Conservation (phyloP, 2,329 filamentous ascomycete species). For the Coniochaeta sp. region DNA sequence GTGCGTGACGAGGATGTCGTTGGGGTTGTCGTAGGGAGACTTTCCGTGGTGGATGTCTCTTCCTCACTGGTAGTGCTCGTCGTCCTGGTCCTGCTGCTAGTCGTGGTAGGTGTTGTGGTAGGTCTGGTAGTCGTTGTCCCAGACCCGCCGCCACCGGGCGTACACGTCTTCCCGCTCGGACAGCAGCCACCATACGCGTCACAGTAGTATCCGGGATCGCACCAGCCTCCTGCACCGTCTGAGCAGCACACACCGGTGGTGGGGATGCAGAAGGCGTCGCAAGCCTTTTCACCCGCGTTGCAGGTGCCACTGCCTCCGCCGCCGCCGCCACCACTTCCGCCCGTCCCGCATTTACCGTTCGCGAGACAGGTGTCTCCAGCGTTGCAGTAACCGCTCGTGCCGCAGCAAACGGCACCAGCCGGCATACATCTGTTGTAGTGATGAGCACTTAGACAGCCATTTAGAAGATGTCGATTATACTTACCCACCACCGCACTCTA, state of each 20-base stretch:
- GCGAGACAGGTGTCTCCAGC: conserved; percentile 19
- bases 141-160: neutral
- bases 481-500: neutral
- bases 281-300: conserved; percentile 1
- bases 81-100: neutral
- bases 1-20: neutral
- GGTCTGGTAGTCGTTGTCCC: neutral
- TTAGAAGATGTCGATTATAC: neutral
- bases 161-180: conserved; percentile 6
- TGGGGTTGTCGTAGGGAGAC: neutral
- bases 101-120: neutral
- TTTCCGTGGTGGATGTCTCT: neutral
- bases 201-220: conserved; percentile 8
- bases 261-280: conserved; percentile 7
- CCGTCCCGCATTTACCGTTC: conserved; percentile 14
- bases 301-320: conserved; percentile 6
- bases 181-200: conserved; percentile 5
- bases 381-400: conserved; percentile 19
- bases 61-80: neutral
- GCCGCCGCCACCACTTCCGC: conserved; percentile 11
- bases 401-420: conserved; percentile 20
- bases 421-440: conserved; percentile 20
- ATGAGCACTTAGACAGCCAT: neutral
- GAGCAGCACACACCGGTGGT: conserved; percentile 5
- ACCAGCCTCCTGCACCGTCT: conserved; percentile 6